Evolutionary conservation across 78 protist genomes (phyloP).

Genomic region (Tieghemostelium lacteum): DNA sequence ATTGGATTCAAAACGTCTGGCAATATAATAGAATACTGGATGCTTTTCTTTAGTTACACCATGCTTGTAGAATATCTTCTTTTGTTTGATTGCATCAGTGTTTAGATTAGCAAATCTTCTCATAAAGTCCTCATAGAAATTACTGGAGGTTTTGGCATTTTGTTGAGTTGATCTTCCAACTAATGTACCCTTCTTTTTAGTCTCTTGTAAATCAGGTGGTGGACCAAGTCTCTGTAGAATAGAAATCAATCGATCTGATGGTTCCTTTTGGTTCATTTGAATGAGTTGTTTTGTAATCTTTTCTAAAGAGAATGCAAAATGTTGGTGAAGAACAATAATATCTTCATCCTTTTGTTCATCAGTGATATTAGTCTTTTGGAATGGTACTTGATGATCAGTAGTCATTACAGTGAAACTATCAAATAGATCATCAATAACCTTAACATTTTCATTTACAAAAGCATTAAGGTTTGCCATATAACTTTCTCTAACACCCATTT

Average conservation of each 20-base stretch:
- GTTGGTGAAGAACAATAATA: conserved; percentile 24
- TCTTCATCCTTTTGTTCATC: conserved; percentile 55
- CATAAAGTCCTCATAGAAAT: conserved; percentile 75
- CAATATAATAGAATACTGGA: conserved; percentile 74
- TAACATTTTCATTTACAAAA: conserved; percentile 46
- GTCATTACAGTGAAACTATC: conserved; percentile 33
- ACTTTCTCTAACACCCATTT: conserved; percentile 72
- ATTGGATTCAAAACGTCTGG: conserved; percentile 30
- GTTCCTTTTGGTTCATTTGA: conserved; percentile 27
- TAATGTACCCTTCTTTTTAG: not conserved
- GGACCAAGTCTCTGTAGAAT: conserved; percentile 70
- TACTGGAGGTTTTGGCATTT: not conserved
- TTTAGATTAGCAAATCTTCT: conserved; percentile 18
- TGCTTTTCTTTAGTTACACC: conserved; percentile 42
- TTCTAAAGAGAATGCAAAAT: conserved; percentile 5
- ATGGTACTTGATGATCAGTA: not conserved
- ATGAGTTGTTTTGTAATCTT: conserved; percentile 8
- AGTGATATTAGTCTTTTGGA: conserved; percentile 9
- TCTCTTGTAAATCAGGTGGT: conserved; percentile 51
- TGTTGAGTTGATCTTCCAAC: conserved; percentile 21
- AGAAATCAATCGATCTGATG: conserved; percentile 26
- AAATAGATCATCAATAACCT: conserved; percentile 41
- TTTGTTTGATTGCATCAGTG: conserved; percentile 34
- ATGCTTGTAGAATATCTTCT: conserved; percentile 48
- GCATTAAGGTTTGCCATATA: conserved; percentile 55